phyloP scores from a whole-genome alignment of 2,329 filamentous ascomycete species.

The Pseudopyrenochaeta lycopersici region DNA sequence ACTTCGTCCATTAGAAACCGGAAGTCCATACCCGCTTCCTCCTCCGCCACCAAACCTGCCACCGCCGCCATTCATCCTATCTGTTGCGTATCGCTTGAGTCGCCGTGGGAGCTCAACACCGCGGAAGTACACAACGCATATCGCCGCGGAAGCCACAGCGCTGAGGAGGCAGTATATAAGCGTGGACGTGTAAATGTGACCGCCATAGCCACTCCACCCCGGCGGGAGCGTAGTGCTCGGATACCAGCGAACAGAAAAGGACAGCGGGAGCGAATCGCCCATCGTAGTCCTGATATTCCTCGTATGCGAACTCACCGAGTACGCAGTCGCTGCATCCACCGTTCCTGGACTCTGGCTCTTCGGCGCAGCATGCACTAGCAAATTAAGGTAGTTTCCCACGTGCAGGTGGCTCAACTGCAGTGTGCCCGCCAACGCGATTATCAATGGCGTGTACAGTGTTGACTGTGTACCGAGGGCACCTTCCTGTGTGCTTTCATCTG shows the following conservation, averaged over 20 bases:
- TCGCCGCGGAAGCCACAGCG: slow-evolving; percentile 57
- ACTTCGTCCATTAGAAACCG: slow-evolving; percentile 40
- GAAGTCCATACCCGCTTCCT: slow-evolving; percentile 42
- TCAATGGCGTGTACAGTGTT: slow-evolving; percentile 75
- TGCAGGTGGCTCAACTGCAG: slow-evolving; percentile 87
- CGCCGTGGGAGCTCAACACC: slow-evolving; percentile 61
- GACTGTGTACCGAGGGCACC: slow-evolving; percentile 46
- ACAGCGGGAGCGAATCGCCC: slow-evolving; percentile 81
- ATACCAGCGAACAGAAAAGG: slow-evolving; percentile 88
- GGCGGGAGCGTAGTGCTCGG: slow-evolving; percentile 74
- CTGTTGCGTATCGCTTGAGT: slow-evolving; percentile 65
- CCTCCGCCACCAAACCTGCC: slow-evolving; percentile 49
- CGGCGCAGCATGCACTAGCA: slow-evolving; percentile 78
- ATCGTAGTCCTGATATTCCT: slow-evolving; percentile 76
- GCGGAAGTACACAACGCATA: slow-evolving; percentile 64
- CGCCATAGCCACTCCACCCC: slow-evolving; percentile 61
- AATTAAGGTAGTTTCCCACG: slow-evolving; percentile 87
- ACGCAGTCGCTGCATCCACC: slow-evolving; percentile 86
- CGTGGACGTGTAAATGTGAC: slow-evolving; percentile 61
- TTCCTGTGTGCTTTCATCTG: slow-evolving; percentile 51
- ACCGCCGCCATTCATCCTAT: slow-evolving; percentile 54
- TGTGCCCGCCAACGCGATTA: slow-evolving; percentile 88
- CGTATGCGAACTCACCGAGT: slow-evolving; percentile 75
- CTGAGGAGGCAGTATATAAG: slow-evolving; percentile 60
- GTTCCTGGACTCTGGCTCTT: slow-evolving; percentile 68